A percentile compares a stretch with the other conserved stretches of the same genome.
Evolutionary conservation across 768 basidiomycete species (phyloP).

Genomic region (Phaeotremella skinneri): DNA sequence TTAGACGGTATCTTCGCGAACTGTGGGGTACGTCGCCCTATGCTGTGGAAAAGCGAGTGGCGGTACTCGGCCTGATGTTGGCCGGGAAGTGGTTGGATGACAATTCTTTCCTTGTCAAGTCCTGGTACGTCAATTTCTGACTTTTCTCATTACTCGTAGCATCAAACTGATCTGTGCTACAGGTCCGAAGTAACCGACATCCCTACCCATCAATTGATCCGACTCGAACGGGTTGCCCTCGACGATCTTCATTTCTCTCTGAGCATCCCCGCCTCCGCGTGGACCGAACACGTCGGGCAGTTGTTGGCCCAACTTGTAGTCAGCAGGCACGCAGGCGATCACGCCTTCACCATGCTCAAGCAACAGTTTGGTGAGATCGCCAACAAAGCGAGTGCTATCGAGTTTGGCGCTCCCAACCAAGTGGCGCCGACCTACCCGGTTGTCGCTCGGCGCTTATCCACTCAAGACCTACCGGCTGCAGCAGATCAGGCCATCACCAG

Average conservation of each 20-base stretch:
- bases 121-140: conserved; percentile 35
- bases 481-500: conserved; percentile 32
- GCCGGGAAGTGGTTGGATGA: conserved; percentile 51
- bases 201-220: conserved; percentile 25
- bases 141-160: conserved; percentile 8
- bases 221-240: conserved; percentile 25
- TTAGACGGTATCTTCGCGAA: conserved; percentile 21
- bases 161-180: too few relatives aligned
- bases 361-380: conserved; percentile 27
- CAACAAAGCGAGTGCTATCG: conserved; percentile 23
- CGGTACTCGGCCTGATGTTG: conserved; percentile 40
- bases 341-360: conserved; percentile 14
- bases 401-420: conserved; percentile 7
- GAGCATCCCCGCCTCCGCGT: conserved; percentile 25
- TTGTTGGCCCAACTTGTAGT: conserved; percentile 16
- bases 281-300: conserved; percentile 34
- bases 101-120: conserved; percentile 44
- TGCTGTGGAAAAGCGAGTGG: conserved; percentile 33
- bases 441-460: conserved; percentile 4
- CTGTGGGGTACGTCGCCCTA: conserved; percentile 15
- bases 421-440: background rate
- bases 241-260: conserved; percentile 37
- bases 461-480: conserved; percentile 20
- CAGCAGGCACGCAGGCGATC: conserved; percentile 13
- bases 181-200: conserved; percentile 33